Evolutionary conservation across 768 basidiomycete species (phyloP), one percentile per base, ranked within the genome.

Genomic region (Zangia roseola): DNA sequence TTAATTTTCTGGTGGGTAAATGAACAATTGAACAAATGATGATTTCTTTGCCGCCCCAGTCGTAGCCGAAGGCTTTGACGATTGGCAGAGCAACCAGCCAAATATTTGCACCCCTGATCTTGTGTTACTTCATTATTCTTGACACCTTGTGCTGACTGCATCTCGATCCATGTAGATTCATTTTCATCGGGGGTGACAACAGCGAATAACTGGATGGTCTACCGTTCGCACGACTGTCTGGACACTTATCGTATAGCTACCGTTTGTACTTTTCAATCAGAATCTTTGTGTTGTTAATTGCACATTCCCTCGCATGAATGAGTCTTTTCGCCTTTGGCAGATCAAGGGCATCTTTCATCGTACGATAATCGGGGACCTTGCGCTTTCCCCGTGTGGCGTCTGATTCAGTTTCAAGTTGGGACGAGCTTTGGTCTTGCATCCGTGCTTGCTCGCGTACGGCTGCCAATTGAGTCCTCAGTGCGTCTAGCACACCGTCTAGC

Each of bases 31-130:
- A 51, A 21, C 31, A 50, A 31, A 6, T 75, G 83, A 84, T 82
- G 83, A 82, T 71, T 77, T 77, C 78, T 65, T 76, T 83, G 83
- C 82, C 82, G 83, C 83, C 83, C 83, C 83, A 84, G 83, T 83
- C 83, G 72, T 83, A 84, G 79, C 76, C 64, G 50, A 56, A 23
- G 57, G 75, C 81, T 44, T 70, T 84, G 83, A 84, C 76, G 83
- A 85, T 65, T 60, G 80, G 81, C 72, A 72, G 72, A 78, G 82
- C 82, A 82, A 71, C 21, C 24, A 81, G 80, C 82, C 81, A 84
- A 84, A 80, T 62, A 64, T 64, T 78, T 80, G 82, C 80, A 83
- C 69, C 69, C 71, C 83, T 85, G 83, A 84, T 57, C 56, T 46
- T 58, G 48, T 52, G 8, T 36, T 45, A 5, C 1, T 36, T 2